Conservation (phyloP, 139 green algal genomes). For the Microglena sp. region DNA sequence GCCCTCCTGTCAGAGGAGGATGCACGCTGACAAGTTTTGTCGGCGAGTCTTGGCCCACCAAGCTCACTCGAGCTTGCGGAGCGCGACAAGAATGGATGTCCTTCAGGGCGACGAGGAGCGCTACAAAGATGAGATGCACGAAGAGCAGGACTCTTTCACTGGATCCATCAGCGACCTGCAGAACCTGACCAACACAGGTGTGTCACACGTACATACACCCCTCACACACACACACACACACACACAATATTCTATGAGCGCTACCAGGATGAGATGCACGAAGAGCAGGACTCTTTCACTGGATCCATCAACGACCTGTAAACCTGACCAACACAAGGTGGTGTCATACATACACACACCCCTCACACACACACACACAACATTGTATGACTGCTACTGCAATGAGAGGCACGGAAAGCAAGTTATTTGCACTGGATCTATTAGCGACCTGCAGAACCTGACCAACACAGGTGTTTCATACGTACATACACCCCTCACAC, state of each 20-base stretch:
- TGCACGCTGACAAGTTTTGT: background rate
- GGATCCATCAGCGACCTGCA: constrained; percentile 33
- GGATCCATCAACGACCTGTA: constrained; percentile 33
- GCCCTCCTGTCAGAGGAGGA: background rate
- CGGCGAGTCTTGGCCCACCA: constrained; percentile 22
- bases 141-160: constrained; percentile 55
- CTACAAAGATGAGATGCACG: constrained; percentile 54
- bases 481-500: no score
- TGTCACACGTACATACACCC: no score
- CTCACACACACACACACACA: no score
- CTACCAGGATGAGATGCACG: constrained; percentile 56
- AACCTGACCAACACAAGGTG: no score
- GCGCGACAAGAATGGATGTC: constrained; percentile 29
- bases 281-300: constrained; percentile 55
- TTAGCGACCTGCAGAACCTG: constrained; percentile 34
- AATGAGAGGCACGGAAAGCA: constrained; percentile 56
- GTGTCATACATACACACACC: no score
- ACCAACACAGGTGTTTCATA: no score
- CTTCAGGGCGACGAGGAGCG: constrained; percentile 26
- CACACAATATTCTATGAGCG: no score
- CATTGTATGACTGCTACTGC: constrained; percentile 41
- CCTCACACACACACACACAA: no score
- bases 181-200: no score
- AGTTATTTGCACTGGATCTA: constrained; percentile 39
- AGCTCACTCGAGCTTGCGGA: constrained; percentile 34